Conservation (phyloP, 495 filamentous ascomycete genomes). For the Pseudotulostoma volvatum region DNA sequence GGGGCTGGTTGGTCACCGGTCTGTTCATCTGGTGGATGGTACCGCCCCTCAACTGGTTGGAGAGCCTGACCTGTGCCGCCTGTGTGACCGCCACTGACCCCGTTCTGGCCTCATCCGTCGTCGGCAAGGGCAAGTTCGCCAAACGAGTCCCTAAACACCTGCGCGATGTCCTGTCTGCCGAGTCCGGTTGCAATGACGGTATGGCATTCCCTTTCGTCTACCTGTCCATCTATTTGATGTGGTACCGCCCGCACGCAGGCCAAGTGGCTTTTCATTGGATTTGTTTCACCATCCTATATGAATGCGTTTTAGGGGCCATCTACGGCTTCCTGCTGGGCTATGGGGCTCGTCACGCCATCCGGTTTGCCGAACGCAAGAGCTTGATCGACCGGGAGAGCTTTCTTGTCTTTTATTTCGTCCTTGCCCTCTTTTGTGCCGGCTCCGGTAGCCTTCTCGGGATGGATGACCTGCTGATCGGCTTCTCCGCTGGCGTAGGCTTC, state of each 20-base stretch:
- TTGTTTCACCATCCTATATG: slow-evolving; percentile 80
- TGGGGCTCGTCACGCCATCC: slow-evolving; percentile 76
- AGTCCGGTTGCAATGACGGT: slow-evolving; percentile 98
- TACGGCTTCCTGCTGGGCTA: slow-evolving; percentile 86
- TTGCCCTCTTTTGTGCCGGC: slow-evolving; percentile 92
- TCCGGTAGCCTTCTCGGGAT: slow-evolving; percentile 83
- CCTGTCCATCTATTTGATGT: slow-evolving; percentile 72
- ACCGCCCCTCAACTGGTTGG: slow-evolving; percentile 63
- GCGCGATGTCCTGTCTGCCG: slow-evolving; percentile 84
- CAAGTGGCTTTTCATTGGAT: slow-evolving; percentile 77
- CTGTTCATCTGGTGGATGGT: slow-evolving; percentile 98
- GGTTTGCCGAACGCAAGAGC: slow-evolving; percentile 67
- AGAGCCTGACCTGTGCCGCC: slow-evolving; percentile 70
- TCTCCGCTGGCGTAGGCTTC: slow-evolving; percentile 89
- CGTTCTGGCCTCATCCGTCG: slow-evolving; percentile 91
- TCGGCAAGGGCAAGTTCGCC: slow-evolving; percentile 97
- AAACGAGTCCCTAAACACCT: slow-evolving; percentile 95
- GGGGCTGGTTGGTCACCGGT: slow-evolving; percentile 87
- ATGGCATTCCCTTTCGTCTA: slow-evolving; percentile 99
- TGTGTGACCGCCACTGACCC: slow-evolving; percentile 98
- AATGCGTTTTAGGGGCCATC: slow-evolving; percentile 84
- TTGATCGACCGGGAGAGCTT: slow-evolving; percentile 94
- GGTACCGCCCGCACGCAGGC: slow-evolving; percentile 48
- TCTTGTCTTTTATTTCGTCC: slow-evolving; percentile 94
- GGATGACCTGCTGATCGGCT: slow-evolving; percentile 94